These are phyloP conservation scores for Cercospora sojina DNA, from an alignment of 2,329 filamentous ascomycete genomes.

Conservation along the genomic window DNA sequence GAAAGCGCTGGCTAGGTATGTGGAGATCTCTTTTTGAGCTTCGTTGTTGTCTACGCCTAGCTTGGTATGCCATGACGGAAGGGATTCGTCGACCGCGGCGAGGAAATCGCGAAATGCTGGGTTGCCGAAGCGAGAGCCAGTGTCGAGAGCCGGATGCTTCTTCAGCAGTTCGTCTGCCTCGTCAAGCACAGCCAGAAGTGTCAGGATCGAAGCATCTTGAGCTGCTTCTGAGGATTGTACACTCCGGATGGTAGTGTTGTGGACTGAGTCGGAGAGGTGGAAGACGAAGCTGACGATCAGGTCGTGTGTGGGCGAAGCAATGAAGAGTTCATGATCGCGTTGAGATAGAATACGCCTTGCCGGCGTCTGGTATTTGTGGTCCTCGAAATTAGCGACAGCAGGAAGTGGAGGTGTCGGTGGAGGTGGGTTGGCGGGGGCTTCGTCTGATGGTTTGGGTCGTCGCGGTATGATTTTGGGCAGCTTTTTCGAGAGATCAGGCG, in stretches of 20 bases:
- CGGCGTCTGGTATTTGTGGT: slow-evolving; percentile 62
- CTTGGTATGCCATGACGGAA: slow-evolving; percentile 62
- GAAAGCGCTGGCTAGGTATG: slow-evolving; percentile 80
- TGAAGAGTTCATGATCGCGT: slow-evolving; percentile 77
- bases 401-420: slow-evolving; percentile 75
- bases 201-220: slow-evolving; percentile 59
- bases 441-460: slow-evolving; percentile 50
- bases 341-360: slow-evolving; percentile 76
- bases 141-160: slow-evolving; percentile 75
- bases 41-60: slow-evolving; percentile 54
- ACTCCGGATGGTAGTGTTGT: slow-evolving; percentile 64
- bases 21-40: slow-evolving; percentile 69
- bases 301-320: slow-evolving; percentile 70
- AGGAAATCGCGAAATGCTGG: slow-evolving; percentile 83
- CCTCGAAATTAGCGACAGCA: slow-evolving; percentile 58
- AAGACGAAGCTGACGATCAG: slow-evolving; percentile 85
- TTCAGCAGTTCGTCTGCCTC: slow-evolving; percentile 66
- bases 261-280: slow-evolving; percentile 76
- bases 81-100: slow-evolving; percentile 56
- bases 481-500: slow-evolving; percentile 54
- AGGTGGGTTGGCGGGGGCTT: slow-evolving; percentile 51
- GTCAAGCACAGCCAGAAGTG: slow-evolving; percentile 68
- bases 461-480: slow-evolving; percentile 69
- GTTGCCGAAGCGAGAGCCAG: slow-evolving; percentile 92
- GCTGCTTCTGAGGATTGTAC: slow-evolving; percentile 54